A percentile compares a stretch with the other conserved stretches of the same genome.
These are phyloP conservation scores for Sporothrix dimorphospora DNA, from an alignment of 2,329 filamentous ascomycete species.

Conservation along the genomic window DNA sequence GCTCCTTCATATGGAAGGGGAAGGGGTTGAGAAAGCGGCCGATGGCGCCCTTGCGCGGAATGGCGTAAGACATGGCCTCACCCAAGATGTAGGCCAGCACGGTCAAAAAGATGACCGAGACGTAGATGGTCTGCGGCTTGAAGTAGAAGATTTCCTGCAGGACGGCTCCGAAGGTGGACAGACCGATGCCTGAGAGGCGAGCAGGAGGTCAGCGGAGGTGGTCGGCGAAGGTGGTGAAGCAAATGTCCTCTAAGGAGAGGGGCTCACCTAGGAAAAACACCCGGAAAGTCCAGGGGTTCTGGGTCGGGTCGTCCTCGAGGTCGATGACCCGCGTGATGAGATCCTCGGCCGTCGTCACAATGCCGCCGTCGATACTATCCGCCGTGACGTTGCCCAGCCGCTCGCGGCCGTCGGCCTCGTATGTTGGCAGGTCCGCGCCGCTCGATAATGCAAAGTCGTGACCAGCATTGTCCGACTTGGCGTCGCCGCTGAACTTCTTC, in stretches of 20 bases:
- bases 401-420: not conserved
- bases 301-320: conserved; percentile 35
- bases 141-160: conserved; percentile 52
- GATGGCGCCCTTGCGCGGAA: conserved; percentile 38
- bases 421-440: conserved; percentile 16
- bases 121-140: conserved; percentile 50
- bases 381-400: not conserved
- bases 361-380: not conserved
- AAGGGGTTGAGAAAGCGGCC: conserved; percentile 40
- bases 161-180: conserved; percentile 45
- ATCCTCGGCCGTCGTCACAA: conserved; percentile 27
- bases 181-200: conserved; percentile 25
- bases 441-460: not conserved
- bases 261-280: conserved; percentile 29
- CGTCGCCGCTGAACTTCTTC: conserved; percentile 16
- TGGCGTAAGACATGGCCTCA: conserved; percentile 40
- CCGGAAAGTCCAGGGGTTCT: conserved; percentile 35
- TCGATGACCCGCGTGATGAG: conserved; percentile 33
- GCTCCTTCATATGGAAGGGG: conserved; percentile 37
- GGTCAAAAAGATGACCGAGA: conserved; percentile 50
- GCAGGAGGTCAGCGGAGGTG: not conserved
- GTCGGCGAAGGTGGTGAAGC: not conserved
- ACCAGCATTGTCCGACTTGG: conserved; percentile 19
- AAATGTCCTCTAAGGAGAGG: not conserved
- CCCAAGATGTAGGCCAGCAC: conserved; percentile 49